Conservation (phyloP, 495 filamentous ascomycete species). For the Tricharina praecox region DNA sequence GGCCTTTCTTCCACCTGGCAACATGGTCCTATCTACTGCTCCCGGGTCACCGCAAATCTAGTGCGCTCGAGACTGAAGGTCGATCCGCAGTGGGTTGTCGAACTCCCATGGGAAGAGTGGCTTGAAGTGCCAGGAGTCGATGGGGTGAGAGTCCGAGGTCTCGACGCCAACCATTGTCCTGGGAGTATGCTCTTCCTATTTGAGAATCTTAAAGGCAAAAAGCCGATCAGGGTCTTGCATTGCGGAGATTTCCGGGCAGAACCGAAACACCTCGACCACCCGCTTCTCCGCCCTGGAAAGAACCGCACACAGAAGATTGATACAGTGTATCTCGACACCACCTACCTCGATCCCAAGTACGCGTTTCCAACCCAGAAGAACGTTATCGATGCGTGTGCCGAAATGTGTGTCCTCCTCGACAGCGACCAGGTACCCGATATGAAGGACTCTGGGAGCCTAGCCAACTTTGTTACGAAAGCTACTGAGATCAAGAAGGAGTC, state of each 20-base stretch:
- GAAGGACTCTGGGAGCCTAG: constrained; percentile 8
- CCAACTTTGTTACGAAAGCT: constrained; percentile 10
- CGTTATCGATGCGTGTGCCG: constrained; percentile 71
- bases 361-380: constrained; percentile 78
- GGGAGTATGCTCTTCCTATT: constrained; percentile 89
- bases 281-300: constrained; percentile 46
- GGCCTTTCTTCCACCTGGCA: constrained; percentile 75
- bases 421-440: constrained; percentile 19
- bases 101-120: constrained; percentile 70
- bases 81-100: constrained; percentile 67
- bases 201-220: constrained; percentile 48
- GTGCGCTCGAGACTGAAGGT: constrained; percentile 74
- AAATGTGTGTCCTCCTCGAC: constrained; percentile 62
- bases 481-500: background rate
- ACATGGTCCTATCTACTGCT: constrained; percentile 94
- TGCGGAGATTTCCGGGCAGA: constrained; percentile 94
- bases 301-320: constrained; percentile 79
- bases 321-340: constrained; percentile 91
- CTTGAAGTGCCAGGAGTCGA: constrained; percentile 61
- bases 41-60: constrained; percentile 74
- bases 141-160: constrained; percentile 77
- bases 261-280: constrained; percentile 68
- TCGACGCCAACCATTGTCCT: constrained; percentile 93
- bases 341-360: constrained; percentile 89
- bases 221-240: constrained; percentile 69